Conservation (phyloP, 768 basidiomycete genomes). For the Xerocomus brunneocitrinus region DNA sequence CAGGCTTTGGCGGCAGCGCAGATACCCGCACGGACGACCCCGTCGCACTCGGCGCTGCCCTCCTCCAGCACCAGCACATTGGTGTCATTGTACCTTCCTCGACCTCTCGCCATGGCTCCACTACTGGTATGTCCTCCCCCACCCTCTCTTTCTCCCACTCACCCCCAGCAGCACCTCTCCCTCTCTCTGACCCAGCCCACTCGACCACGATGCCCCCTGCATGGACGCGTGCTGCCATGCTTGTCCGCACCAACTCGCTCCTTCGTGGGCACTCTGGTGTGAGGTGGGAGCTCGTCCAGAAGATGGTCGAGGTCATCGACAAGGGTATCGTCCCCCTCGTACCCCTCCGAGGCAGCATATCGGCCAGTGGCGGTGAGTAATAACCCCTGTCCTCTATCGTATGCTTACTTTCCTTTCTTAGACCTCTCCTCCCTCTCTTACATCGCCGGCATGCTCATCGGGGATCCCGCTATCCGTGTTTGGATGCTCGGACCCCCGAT, state of each 20-base stretch:
- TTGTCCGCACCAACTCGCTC: slow-evolving; percentile 85
- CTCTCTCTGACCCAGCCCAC: slow-evolving; percentile 64
- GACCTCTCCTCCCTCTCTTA: slow-evolving; percentile 81
- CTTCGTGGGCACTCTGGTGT: slow-evolving; percentile 87
- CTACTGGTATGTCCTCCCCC: slow-evolving; percentile 1
- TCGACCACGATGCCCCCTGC: slow-evolving; percentile 77
- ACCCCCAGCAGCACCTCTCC: slow-evolving; percentile 36
- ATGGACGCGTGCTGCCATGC: slow-evolving; percentile 85
- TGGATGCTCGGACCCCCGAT: slow-evolving; percentile 41
- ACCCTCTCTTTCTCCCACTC: neutral
- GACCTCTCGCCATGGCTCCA: slow-evolving; percentile 1
- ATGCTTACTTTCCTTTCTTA: slow-evolving; percentile 19
- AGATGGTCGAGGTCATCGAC: slow-evolving; percentile 67
- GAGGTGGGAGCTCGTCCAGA: slow-evolving; percentile 73
- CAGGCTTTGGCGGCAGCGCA: slow-evolving; percentile 85
- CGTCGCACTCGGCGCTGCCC: slow-evolving; percentile 68
- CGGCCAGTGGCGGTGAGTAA: slow-evolving; percentile 68
- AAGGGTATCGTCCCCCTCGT: slow-evolving; percentile 76
- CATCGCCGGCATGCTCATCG: slow-evolving; percentile 75
- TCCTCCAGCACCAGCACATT: slow-evolving; percentile 79
- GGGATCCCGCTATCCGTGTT: slow-evolving; percentile 75
- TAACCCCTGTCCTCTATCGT: neutral
- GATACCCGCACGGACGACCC: slow-evolving; percentile 79
- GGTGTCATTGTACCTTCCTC: slow-evolving; percentile 65
- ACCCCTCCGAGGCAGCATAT: slow-evolving; percentile 79